Evolutionary conservation across 495 filamentous ascomycete genomes (phyloP), one percentile per base, ranked within the genome.

Genomic region (Immersiella caudata): DNA sequence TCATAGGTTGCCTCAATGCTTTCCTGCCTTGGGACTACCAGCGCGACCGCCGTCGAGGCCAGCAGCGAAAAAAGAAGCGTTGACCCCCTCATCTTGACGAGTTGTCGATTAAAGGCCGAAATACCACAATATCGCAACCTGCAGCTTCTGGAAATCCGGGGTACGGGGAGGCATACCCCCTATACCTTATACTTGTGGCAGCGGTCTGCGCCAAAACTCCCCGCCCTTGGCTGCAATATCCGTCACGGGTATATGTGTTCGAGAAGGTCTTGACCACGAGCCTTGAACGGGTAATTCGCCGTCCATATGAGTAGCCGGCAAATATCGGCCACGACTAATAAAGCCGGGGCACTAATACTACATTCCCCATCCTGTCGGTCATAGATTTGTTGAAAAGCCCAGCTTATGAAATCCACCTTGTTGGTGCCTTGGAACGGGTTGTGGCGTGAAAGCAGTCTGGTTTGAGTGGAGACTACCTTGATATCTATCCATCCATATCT

Each of bases 1-100:
- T 69, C 67, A n/a, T 65, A 69, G 2, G 62, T 64, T 1, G 67
- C 67, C 25, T 64, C 50, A n/a, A 57, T 24, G 11, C 22, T 24
- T 7, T 57, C 54, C 21, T 57, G 54, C 26, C 54, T 18, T 7
- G 54, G 11, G 21, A 57, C 12, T 25, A 57, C 54, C 20, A 24
- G 26, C 0, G 1, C 21, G 6, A 9, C 7, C 11, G 16, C 54
- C 54, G 21, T 33, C 8, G 40, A 2, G 40, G 16, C 40, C 40
- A 46, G 40, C 11, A 14, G 5, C 11, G 40, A 18, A 6, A 46
- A 2, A 14, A 46, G 11, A 2, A 46, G 9, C 16, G 33, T 36
- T 12, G 16, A 46, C 11, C 11, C 40, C 40, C 40, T 46, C 40
- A 46, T 46, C 40, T 5, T 46, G 11, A 46, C 16, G 40, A 2